Evolutionary conservation across 768 basidiomycete genomes (phyloP), one percentile per base, ranked within the genome.

Genomic region (Phlebiopsis gigantea): DNA sequence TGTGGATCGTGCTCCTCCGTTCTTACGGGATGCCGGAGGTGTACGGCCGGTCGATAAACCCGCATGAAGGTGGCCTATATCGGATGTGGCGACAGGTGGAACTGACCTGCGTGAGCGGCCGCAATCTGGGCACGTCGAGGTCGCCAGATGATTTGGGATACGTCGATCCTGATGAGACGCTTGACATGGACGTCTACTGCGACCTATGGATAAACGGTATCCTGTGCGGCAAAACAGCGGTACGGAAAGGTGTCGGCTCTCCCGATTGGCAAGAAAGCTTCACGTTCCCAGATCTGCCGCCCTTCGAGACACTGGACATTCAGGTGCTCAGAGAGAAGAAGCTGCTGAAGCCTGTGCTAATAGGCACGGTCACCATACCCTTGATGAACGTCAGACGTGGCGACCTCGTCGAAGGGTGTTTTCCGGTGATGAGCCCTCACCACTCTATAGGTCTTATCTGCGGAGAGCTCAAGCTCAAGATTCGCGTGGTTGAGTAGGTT

Each of bases 51-150:
- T 72, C 77, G 66, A 74, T 77, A 61, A 74, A 75, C 39, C 75
- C 81, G 21, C 64, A 70, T 50, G 84, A 85, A 58, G 88, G 86
- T 43, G 90, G 90, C 6, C 80, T 88, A 10, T 92, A 90, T 70
- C 84, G 92, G 54, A 88, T 93, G 81, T 93, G 89, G 88, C 79
- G 93, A 50, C 87, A 89, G 67, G 77, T 93, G 22, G 83, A 89
- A 60, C 73, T 93, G 24, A 79, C 81, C 28, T 76, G 91, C 54
- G 75, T 86, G 39, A 87, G 90, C 70, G 90, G 84, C 12, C 82
- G 90, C 41, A 84, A 85, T 64, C 74, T 94, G 29, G 87, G 88
- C 47, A 76, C 75, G 57, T 69, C 74, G 43, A 80, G 73, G 17
- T 67, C 73, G 3, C 64, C 72, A 53, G 62, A 58, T 9, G 55